Base-by-base conservation (phyloP, 2,329 filamentous ascomycete genomes). In the Lecanicillium sp. region DNA sequence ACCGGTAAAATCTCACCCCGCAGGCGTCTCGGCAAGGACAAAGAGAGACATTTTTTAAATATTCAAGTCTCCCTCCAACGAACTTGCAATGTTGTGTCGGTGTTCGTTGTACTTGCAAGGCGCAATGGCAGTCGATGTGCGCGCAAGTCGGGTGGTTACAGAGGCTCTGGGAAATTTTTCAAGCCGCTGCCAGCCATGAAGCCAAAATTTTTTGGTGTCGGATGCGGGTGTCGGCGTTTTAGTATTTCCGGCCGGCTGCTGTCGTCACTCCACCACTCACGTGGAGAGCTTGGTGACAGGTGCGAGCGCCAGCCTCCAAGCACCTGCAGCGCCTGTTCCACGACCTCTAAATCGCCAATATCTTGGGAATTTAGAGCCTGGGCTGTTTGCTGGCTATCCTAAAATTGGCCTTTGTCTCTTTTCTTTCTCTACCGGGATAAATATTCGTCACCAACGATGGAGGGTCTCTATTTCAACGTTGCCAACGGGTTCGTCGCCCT, bases 401-500 rank as follows among this genome's bases (percentile, higher is more conserved):
- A 25, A 25, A 25, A 25, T 11, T 11, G 22, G 22, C 11, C 22
- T 7, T 11, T 25, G 22, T 25, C 11, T 25, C 22, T 25, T 6
- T 7, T 11, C 22, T 25, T 25, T 25, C 22, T 11, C 22, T 25
- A n/a, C n/a, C n/a, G 22, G 22, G 22, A 6, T 11, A 7, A 7
- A 6, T 25, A 25, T 25, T 25, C 22, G 22, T 25, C 22, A 25
- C 6, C 6, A 52, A 69, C 56, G 43, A 95, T 94, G 88, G 88
- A 95, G 72, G 88, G 88, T 43, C 80, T 95, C 33, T 83, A 88
- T 55, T 95, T 92, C 69, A 95, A 95, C 67, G 85, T 90, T 47
- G 88, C 94, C 65, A 89, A 86, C 65, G 89, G 89, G 83, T 90
- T 70, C 48, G 75, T 58, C 35, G 29, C 32, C 25, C 35, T 41